phyloP scores from a whole-genome alignment of 768 basidiomycete genomes.

The Royoungia palumana region DNA sequence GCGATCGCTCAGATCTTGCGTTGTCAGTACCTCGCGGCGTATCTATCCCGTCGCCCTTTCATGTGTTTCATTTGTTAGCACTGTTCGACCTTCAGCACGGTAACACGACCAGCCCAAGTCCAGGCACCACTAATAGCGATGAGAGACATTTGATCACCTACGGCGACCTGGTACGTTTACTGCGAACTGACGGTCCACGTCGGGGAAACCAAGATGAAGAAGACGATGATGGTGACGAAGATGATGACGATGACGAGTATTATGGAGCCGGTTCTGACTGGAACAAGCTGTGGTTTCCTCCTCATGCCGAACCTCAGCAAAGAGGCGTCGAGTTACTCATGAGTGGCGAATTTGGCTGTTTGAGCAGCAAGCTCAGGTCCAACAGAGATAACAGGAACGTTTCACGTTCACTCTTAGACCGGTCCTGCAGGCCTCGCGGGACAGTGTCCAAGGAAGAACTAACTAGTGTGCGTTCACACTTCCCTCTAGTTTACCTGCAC shows the following conservation, averaged over 20 bases:
- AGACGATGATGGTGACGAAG: constrained; percentile 40
- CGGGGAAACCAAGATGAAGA: constrained; percentile 38
- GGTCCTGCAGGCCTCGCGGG: constrained; percentile 35
- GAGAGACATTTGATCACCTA: constrained; percentile 18
- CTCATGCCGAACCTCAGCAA: constrained; percentile 56
- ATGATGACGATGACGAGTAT: constrained; percentile 35
- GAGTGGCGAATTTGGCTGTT: constrained; percentile 77
- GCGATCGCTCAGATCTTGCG: constrained; percentile 28
- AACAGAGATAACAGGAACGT: constrained; percentile 45
- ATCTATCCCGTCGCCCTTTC: neutral
- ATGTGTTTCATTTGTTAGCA: constrained; percentile 15
- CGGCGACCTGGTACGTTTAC: constrained; percentile 23
- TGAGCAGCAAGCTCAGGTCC: constrained; percentile 48
- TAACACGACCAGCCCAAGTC: neutral
- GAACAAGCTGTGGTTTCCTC: constrained; percentile 34
- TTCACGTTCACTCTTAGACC: constrained; percentile 46
- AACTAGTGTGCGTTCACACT: constrained; percentile 42
- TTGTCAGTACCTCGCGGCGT: constrained; percentile 19
- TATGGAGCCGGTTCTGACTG: constrained; percentile 22
- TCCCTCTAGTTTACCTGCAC: neutral
- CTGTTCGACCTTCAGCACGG: constrained; percentile 28
- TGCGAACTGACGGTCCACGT: constrained; percentile 10
- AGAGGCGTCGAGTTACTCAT: constrained; percentile 63
- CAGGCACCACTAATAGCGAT: neutral
- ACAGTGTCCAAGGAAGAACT: constrained; percentile 49